phyloP scores from a whole-genome alignment of 1,284 basidiomycete species.

The Cryptococcus floricola region DNA sequence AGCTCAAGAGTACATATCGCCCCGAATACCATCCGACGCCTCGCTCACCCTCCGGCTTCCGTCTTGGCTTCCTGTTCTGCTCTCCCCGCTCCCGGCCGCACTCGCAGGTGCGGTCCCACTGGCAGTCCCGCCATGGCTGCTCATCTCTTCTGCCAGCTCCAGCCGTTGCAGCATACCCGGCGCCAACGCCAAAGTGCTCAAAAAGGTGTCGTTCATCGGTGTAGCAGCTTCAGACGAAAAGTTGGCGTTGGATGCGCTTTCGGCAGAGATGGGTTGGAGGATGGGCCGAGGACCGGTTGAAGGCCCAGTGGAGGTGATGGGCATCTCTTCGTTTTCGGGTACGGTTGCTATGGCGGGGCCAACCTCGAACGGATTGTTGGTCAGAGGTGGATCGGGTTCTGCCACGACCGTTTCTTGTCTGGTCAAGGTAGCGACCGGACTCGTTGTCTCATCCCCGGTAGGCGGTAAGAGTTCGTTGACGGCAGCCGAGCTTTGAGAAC shows the following conservation, averaged over 20 bases:
- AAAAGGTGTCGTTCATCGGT: slow-evolving; percentile 53
- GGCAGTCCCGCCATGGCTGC: slow-evolving; percentile 1
- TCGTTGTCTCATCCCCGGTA: not conserved
- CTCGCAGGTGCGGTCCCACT: not conserved
- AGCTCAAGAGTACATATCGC: not conserved
- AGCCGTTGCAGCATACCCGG: slow-evolving; percentile 26
- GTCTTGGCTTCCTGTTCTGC: not conserved
- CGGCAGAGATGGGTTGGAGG: not conserved
- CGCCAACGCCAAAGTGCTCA: slow-evolving; percentile 49
- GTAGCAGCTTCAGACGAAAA: slow-evolving; percentile 38
- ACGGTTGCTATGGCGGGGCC: not conserved
- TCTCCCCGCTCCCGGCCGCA: not conserved
- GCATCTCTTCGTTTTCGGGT: not conserved
- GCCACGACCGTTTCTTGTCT: slow-evolving; percentile 24
- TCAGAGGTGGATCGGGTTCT: not conserved
- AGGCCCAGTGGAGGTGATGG: not conserved
- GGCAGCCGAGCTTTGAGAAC: slow-evolving; percentile 14
- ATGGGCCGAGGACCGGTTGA: not conserved
- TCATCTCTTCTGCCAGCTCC: slow-evolving; percentile 20
- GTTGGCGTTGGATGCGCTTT: slow-evolving; percentile 3
- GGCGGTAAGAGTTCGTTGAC: slow-evolving; percentile 23
- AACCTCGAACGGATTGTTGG: not conserved
- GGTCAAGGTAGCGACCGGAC: slow-evolving; percentile 2
- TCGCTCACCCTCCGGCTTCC: not conserved
- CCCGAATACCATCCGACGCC: not conserved